Evolutionary conservation across 495 filamentous ascomycete species (phyloP).

Genomic region (Endocarpon pusillum): DNA sequence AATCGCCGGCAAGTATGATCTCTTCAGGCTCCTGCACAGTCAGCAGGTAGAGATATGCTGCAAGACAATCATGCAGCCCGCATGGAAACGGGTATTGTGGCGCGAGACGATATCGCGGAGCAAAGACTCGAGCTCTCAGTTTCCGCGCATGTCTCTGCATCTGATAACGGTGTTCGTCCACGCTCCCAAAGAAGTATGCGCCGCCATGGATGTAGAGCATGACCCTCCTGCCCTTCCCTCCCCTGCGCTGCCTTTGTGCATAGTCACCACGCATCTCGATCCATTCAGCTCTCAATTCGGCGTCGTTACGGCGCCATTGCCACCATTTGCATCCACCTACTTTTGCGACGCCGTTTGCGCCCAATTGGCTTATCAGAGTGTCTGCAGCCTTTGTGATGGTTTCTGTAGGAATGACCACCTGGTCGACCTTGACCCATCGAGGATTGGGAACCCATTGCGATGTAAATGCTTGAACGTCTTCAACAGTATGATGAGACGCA

Average conservation of each 20-base stretch:
- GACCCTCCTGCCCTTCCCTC: constrained; percentile 45
- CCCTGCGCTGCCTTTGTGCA: constrained; percentile 40
- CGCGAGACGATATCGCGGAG: constrained; percentile 72
- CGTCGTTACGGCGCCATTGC: constrained; percentile 63
- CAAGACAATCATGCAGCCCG: constrained; percentile 71
- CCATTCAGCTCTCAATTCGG: constrained; percentile 68
- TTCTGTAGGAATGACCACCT: constrained; percentile 48
- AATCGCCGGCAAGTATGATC: constrained; percentile 75
- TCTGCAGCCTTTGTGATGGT: constrained; percentile 43
- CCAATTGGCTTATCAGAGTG: constrained; percentile 50
- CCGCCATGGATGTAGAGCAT: constrained; percentile 91
- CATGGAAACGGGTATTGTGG: constrained; percentile 95
- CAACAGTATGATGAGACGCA: constrained; percentile 72
- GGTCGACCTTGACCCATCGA: constrained; percentile 67
- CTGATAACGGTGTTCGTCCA: constrained; percentile 91
- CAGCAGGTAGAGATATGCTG: constrained; percentile 70
- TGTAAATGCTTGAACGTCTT: constrained; percentile 83
- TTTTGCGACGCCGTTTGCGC: constrained; percentile 48
- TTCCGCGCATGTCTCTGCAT: constrained; percentile 91
- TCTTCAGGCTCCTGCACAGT: constrained; percentile 54
- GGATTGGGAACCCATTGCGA: constrained; percentile 78
- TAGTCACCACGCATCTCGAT: constrained; percentile 85
- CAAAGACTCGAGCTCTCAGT: constrained; percentile 73
- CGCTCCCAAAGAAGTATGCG: constrained; percentile 74
- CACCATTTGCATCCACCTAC: constrained; percentile 83